Base-by-base conservation (phyloP, 1,139 yeast species). In the Taphrina sp. region DNA sequence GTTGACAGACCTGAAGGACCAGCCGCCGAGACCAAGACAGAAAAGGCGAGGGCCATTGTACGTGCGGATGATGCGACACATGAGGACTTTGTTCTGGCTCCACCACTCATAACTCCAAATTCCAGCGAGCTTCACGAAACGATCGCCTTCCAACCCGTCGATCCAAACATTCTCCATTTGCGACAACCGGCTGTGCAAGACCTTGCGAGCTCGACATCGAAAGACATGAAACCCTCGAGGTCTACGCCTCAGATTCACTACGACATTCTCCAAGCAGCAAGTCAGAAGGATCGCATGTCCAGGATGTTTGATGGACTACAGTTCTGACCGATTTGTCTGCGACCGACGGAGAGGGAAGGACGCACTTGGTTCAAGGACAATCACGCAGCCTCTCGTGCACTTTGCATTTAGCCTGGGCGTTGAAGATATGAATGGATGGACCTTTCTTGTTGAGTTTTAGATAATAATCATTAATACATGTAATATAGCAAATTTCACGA, bases 221-320 rank as follows among this genome's bases (percentile, higher is more conserved):
- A 4, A 12, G 8, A 7, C 28, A 43, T 43, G 47, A 43, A 43
- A 22, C 47, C 47, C 3, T 43, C 47, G 7, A 36, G 26, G n/a
- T 43, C 47, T 26, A 43, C 47, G 3, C 47, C 47, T 12, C 47
- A 43, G 20, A 43, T 43, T 16, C 24, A 29, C 20, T 43, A 43
- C 16, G 47, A 43, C 17, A 17, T 43, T 29, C 38, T 35, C 10
- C 7, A 34, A 5, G 14, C 29, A 14, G 36, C 43, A 17, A 22
- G 35, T 12, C 23, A 26, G 26, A 23, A 45, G 24, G 52, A 45
- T 17, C 31, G 52, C 14, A 45, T 45, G 41, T 45, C 52, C 14
- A 41, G 41, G n/a, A 45, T 36, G 42, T 45, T 45, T 35, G 43
- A 45, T 23, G 14, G 34, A 4, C 52, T 36, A n/a, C 52, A 45